Percentiles rank a stretch among this genome's conserved stretches.
Evolutionary conservation across 2,329 filamentous ascomycete species (phyloP).

Genomic region (Diaporthe sp.): DNA sequence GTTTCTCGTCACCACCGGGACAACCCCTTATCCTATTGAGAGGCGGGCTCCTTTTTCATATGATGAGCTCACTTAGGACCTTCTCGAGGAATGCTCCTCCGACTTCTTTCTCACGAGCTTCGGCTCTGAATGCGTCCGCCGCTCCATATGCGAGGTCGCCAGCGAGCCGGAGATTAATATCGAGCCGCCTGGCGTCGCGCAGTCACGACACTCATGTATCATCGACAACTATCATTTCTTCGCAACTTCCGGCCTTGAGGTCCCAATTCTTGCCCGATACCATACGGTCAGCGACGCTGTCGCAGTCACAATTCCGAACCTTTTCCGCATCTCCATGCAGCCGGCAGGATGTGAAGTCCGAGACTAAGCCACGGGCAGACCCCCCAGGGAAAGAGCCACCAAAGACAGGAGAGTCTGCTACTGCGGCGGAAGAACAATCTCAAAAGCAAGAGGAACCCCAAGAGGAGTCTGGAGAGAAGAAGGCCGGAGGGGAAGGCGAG

Average conservation of each 20-base stretch:
- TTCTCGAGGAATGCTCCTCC: constrained; percentile 55
- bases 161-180: constrained; percentile 59
- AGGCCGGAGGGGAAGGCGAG: constrained; percentile 55
- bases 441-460: constrained; percentile 54
- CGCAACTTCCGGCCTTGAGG: constrained; percentile 52
- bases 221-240: constrained; percentile 42
- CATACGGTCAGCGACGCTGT: constrained; percentile 48
- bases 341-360: constrained; percentile 46
- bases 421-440: constrained; percentile 46
- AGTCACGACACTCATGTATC: constrained; percentile 43
- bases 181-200: constrained; percentile 40
- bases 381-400: constrained; percentile 48
- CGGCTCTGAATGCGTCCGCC: constrained; percentile 46
- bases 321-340: constrained; percentile 51
- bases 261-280: constrained; percentile 57
- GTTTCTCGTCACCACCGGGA: constrained; percentile 20
- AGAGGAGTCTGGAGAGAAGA: constrained; percentile 55
- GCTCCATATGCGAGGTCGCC: constrained; percentile 56
- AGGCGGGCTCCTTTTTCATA: constrained; percentile 41
- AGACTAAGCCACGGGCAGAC: constrained; percentile 48
- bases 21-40: constrained; percentile 35
- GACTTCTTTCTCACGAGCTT: constrained; percentile 53
- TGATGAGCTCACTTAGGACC: constrained; percentile 58
- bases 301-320: constrained; percentile 44
- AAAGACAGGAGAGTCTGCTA: constrained; percentile 42